Evolutionary conservation across 1,139 yeast species (phyloP), one percentile per base, ranked within the genome.

Genomic region (Wickerhamiella infanticola): DNA sequence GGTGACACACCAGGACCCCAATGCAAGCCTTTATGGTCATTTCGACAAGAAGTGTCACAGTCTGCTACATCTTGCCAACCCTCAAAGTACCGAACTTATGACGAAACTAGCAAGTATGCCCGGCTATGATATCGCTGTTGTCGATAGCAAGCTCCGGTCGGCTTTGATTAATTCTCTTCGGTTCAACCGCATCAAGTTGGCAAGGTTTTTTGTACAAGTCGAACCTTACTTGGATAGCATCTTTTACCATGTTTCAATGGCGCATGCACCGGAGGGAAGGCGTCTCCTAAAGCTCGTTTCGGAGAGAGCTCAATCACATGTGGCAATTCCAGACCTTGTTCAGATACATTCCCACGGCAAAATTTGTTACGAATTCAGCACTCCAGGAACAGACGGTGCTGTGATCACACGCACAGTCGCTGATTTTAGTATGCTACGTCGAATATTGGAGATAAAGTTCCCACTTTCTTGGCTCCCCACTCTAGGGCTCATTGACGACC

Each of bases 21-120:
- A 44, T 1, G 49, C 46, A 18, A 56, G 57, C 44, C 52, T 63
- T 24, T 54, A 57, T 42, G 76, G 74, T 25, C 97, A 90, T 58
- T 65, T 75, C 23, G 97, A 88, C 58, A 65, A 64, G 26, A 70
- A 74, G 48, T 93, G 93, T 0, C 85, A 86, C 56, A 76, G 90
- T 0, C 58, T 88, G 6, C 64, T 90, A 37, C 97, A 90, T 62
- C 73, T 83, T 3, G 65, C 84, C 43, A 70, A 67, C 50, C 65
- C 65, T n/a, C 58, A 49, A 8, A 40, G 42, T 18, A 25, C 33
- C 4, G 52, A 52, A 11, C 55, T 67, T 6, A 59, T 76, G 31
- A 64, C 66, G 27, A 66, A 70, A 5, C 55, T 81, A 11, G 58
- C 74, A 3, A 52, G 64, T 55, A 60, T 38, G 48, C 63, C 27